A percentile compares a stretch with the other conserved stretches of the same genome.
Conservation (phyloP, 1,284 basidiomycete genomes). For the Rhodotorula sp. region DNA sequence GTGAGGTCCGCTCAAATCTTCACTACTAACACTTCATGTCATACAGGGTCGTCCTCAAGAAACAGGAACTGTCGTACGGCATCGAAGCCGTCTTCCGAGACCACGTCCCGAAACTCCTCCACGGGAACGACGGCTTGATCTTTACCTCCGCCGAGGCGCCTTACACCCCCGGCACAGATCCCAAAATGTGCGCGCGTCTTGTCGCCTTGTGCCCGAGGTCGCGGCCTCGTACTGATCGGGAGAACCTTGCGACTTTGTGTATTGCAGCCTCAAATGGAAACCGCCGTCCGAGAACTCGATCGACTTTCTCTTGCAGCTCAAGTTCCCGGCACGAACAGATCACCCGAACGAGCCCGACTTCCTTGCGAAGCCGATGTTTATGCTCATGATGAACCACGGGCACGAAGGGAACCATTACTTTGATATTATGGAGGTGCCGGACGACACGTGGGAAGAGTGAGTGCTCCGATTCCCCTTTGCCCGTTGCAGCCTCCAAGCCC, state of each 20-base stretch:
- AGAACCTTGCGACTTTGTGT: neutral
- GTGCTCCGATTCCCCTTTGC: slow-evolving; percentile 45
- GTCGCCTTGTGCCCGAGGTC: neutral
- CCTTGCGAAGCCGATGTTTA: slow-evolving; percentile 78
- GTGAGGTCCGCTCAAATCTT: neutral
- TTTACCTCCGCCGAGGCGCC: slow-evolving; percentile 86
- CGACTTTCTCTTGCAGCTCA: slow-evolving; percentile 90
- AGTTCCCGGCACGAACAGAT: slow-evolving; percentile 70
- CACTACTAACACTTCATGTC: neutral
- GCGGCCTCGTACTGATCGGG: neutral
- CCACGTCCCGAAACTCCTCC: slow-evolving; percentile 82
- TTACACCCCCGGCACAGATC: slow-evolving; percentile 86
- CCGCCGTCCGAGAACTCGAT: slow-evolving; percentile 96
- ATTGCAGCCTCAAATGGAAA: slow-evolving; percentile 92
- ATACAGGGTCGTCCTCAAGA: slow-evolving; percentile 76
- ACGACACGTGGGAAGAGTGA: slow-evolving; percentile 89
- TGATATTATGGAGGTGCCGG: slow-evolving; percentile 79
- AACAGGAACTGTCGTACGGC: slow-evolving; percentile 83
- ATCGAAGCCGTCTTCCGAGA: slow-evolving; percentile 78
- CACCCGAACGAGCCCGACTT: slow-evolving; percentile 69
- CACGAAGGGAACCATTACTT: slow-evolving; percentile 63
- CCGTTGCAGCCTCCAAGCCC: neutral
- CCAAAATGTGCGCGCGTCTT: slow-evolving; percentile 68
- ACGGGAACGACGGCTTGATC: slow-evolving; percentile 94
- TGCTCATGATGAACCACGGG: slow-evolving; percentile 58